Base-by-base conservation (phyloP, 257 asterid species). In the Ocimum tenuiflorum region DNA sequence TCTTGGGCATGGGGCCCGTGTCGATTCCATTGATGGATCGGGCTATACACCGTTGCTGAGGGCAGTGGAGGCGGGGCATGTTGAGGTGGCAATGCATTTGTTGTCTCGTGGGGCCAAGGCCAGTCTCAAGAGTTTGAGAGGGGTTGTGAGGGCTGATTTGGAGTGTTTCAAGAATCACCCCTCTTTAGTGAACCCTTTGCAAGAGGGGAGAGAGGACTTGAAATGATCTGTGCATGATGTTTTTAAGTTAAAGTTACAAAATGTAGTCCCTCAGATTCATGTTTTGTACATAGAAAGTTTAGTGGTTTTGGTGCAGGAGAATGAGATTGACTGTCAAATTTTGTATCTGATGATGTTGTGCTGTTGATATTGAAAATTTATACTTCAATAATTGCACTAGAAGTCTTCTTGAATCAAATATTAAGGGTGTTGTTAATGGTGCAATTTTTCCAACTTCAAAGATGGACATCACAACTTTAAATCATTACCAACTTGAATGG, bases 11-110 rank as follows among this genome's bases (percentile, higher is more conserved):
- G 91, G 95, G 39, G 90, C 89, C 8, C 74, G 75, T 11, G 79
- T 90, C 2, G 89, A 90, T 41, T 8, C 68, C 3, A 86, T 86
- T 0, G 87, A 90, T 41, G 79, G 76, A 4, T 35, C 71, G 20
- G 95, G 96, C 3, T 80, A 88, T 43, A 81, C 85, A 2, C 86
- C 97, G 24, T 75, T 88, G 24, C 81, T 82, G 7, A 80, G 86
- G 6, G 96, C 97, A 0, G 79, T 79, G 0, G 96, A 86, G 62
- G 82, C 81, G 0, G 83, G 87, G 0, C 87, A 88, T 64, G 71
- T 77, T 13, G 78, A 78, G 80, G 83, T 90, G 18, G 92, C 91
- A 0, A 64, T 81, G 80, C 74, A 63, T 78, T 76, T 90, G 46
- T 23, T 90, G 43, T 79, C 87, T 24, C 78, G 74, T 65, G 97